Base-by-base conservation (phyloP, 345 rosid genomes). In the Brassica rapa region DNA sequence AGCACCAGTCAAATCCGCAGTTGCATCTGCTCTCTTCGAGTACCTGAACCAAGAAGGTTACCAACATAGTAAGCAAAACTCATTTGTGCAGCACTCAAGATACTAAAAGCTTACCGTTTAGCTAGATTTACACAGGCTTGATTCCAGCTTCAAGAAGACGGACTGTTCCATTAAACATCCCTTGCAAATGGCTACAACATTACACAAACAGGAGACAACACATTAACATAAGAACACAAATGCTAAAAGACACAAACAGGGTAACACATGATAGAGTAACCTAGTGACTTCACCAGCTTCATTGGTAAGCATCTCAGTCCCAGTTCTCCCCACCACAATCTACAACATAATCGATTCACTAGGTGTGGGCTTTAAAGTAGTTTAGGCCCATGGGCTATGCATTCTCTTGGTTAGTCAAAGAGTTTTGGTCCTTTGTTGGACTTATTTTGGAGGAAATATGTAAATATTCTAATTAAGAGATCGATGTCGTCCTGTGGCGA, bases 241-340 rank as follows among this genome's bases (percentile, higher is more conserved):
- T 62, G 16, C 39, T 62, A 14, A 62, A 55, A 12, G 49, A 41
- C 14, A 10, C 14, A 10, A 41, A 63, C 1, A 63, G 2, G 1
- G 8, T 1, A 66, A 46, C 62, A 66, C 14, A 43, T 39, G 37
- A 6, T 9, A 41, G 49, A 41, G 1, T 8, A 94, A 33, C 98
- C 97, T 91, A 62, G 98, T 95, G 79, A 95, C 93, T 86, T 95
- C 99, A 33, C 99, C 98, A 39, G 98, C 98, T 83, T 91, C 98
- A 71, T 95, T 95, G 2, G 97, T 90, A 33, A 93, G 88, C 94
- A 89, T 91, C 68, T 95, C 97, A 66, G 96, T 86, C 37, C 99
- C 99, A 74, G 65, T 86, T 83, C 98, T 87, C 55, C 98, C 99
- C 15, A 95, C 92, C 12, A 93, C 99, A 85, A 93, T 95, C 99